Percentiles rank a stretch among this genome's conserved stretches.
Evolutionary conservation across 1,284 basidiomycete species (phyloP).

Genomic region (Rhodotorula sp.): DNA sequence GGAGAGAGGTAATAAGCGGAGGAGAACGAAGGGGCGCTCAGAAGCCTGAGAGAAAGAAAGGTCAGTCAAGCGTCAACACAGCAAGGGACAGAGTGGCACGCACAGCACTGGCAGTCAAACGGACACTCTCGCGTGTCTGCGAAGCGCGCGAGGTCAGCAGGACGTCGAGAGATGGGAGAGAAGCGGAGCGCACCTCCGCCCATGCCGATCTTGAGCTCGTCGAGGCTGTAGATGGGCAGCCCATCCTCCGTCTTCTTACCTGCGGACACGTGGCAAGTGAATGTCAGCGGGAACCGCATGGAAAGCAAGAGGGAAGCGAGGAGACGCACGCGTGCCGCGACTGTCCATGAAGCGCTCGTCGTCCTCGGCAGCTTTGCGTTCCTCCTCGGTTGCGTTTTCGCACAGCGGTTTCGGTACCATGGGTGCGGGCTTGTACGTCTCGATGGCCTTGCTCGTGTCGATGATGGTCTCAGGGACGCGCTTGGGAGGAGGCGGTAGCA

Average conservation of each 20-base stretch:
- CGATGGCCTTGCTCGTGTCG: slow-evolving; percentile 30
- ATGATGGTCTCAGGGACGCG: slow-evolving; percentile 27
- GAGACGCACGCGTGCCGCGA: slow-evolving; percentile 28
- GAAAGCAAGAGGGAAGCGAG: neutral
- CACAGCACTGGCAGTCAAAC: slow-evolving; percentile 47
- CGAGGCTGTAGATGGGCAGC: slow-evolving; percentile 43
- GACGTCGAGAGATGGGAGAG: neutral
- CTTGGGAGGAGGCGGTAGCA: neutral
- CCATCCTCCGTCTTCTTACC: slow-evolving; percentile 46
- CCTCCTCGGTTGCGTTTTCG: slow-evolving; percentile 26
- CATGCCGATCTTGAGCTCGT: slow-evolving; percentile 45
- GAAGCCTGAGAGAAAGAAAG: slow-evolving; percentile 1
- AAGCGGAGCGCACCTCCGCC: slow-evolving; percentile 33
- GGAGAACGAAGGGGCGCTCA: neutral
- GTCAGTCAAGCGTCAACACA: neutral
- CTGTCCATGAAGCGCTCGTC: slow-evolving; percentile 39
- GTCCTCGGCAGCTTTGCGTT: slow-evolving; percentile 29
- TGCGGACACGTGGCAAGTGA: neutral
- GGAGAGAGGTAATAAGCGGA: accelerated
- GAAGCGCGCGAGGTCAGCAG: neutral
- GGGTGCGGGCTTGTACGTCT: slow-evolving; percentile 25
- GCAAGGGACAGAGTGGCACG: neutral
- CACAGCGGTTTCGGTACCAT: neutral
- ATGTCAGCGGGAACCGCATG: too few species aligned
- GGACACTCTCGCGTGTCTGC: slow-evolving; percentile 44